phyloP scores from a whole-genome alignment of 2,329 filamentous ascomycete species.

The Teratosphaeria viscida region DNA sequence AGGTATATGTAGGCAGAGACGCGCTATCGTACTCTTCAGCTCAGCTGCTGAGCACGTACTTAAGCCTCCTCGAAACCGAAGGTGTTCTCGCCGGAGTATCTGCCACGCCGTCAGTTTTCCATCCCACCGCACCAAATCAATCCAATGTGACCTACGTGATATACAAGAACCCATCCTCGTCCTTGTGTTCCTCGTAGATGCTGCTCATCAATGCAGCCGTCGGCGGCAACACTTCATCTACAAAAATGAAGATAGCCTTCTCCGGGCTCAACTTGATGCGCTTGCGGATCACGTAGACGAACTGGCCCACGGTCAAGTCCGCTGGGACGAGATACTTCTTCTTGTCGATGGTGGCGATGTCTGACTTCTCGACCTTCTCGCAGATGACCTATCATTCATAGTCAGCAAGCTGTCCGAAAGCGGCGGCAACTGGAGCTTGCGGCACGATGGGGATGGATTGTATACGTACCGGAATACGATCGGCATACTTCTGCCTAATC shows the following conservation, averaged over 20 bases:
- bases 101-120: constrained; percentile 21
- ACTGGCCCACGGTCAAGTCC: constrained; percentile 96
- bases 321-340: constrained; percentile 99
- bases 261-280: constrained; percentile 98
- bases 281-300: constrained; percentile 99
- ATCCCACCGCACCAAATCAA: not conserved
- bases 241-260: constrained; percentile 99
- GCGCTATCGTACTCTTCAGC: not conserved
- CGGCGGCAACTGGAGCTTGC: not conserved
- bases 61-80: constrained; percentile 52
- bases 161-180: constrained; percentile 82
- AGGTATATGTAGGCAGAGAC: not conserved
- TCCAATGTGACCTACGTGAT: constrained; percentile 63
- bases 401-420: not conserved
- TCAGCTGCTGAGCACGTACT: not conserved
- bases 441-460: not conserved
- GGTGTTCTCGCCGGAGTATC: constrained; percentile 97
- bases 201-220: constrained; percentile 98
- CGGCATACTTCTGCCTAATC: constrained; percentile 96
- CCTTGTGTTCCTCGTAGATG: constrained; percentile 99
- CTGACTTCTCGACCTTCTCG: constrained; percentile 98
- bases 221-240: constrained; percentile 92
- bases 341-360: constrained; percentile 99
- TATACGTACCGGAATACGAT: constrained; percentile 85
- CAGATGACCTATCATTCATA: constrained; percentile 74